Conservation (phyloP, 2,329 filamentous ascomycete genomes). For the Aspergillus ochraceoroseus region DNA sequence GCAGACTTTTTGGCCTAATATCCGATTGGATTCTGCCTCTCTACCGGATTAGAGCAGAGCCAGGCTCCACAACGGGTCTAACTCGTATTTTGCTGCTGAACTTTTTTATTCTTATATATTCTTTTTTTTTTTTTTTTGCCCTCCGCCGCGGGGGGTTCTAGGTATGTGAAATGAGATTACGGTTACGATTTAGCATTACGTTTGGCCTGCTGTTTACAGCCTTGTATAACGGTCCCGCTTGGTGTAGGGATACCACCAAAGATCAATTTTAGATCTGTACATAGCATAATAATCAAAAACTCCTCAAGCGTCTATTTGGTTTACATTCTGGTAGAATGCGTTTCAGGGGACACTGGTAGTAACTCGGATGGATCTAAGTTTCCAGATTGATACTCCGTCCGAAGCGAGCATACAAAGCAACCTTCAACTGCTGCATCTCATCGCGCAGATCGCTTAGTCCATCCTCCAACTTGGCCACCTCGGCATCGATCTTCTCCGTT, state of each 20-base stretch:
- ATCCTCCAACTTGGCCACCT: conserved; percentile 71
- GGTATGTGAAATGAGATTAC: conserved; percentile 23
- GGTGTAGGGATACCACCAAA: too few species aligned
- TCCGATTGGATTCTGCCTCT: background rate
- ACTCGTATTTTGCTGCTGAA: too few species aligned
- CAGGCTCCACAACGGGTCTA: too few species aligned
- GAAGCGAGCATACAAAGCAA: conserved; percentile 88
- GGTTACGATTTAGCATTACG: background rate
- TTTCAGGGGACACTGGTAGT: background rate
- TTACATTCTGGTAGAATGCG: conserved; percentile 1
- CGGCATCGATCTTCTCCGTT: conserved; percentile 67
- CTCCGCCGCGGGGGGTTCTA: too few species aligned
- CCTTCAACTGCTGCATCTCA: conserved; percentile 86
- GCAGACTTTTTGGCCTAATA: background rate
- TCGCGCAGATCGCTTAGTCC: conserved; percentile 69
- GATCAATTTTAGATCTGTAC: background rate
- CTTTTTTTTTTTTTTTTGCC: too few species aligned
- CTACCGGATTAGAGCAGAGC: conserved; percentile 3
- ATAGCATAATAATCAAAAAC: conserved; percentile 1
- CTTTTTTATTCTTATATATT: too few species aligned
- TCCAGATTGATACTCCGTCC: conserved; percentile 96
- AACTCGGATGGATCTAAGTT: too few species aligned
- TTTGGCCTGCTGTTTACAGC: too few species aligned
- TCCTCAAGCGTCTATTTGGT: conserved; percentile 1
- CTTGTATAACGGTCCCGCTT: too few species aligned